Conservation (phyloP, 2,329 filamentous ascomycete species). For the Aspergillus puulaauensis region DNA sequence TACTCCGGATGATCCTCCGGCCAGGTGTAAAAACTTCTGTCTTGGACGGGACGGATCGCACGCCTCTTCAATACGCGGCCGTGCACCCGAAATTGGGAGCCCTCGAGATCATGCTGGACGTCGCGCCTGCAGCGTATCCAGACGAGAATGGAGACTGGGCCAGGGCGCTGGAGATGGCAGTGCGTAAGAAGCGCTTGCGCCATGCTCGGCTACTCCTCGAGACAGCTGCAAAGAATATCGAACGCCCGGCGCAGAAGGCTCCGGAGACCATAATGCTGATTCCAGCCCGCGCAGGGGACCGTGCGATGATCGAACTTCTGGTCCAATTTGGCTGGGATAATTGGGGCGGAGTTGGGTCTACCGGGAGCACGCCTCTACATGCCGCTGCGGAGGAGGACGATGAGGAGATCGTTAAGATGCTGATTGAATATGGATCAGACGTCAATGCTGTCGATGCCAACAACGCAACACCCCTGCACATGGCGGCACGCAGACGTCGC, state of each 20-base stretch:
- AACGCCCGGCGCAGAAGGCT: background rate
- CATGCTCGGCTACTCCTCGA: background rate
- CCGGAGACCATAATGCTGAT: background rate
- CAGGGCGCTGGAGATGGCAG: background rate
- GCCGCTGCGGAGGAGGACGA: background rate
- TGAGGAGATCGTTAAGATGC: background rate
- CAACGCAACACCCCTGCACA: background rate
- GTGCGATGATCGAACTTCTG: background rate
- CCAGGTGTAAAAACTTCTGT: background rate
- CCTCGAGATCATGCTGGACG: background rate
- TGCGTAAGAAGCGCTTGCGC: background rate
- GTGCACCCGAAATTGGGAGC: no score
- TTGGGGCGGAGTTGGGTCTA: background rate
- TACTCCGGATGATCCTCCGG: background rate
- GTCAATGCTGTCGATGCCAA: background rate
- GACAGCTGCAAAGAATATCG: background rate
- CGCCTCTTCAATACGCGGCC: background rate
- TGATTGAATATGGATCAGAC: background rate
- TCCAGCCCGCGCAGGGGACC: background rate
- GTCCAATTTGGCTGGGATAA: background rate
- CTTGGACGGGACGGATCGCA: rapidly evolving
- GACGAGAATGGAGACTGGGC: background rate
- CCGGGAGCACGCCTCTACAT: background rate
- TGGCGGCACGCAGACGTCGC: background rate
- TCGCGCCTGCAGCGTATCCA: background rate